phyloP scores from a whole-genome alignment of 768 basidiomycete species.

The Lyophyllum semitale region DNA sequence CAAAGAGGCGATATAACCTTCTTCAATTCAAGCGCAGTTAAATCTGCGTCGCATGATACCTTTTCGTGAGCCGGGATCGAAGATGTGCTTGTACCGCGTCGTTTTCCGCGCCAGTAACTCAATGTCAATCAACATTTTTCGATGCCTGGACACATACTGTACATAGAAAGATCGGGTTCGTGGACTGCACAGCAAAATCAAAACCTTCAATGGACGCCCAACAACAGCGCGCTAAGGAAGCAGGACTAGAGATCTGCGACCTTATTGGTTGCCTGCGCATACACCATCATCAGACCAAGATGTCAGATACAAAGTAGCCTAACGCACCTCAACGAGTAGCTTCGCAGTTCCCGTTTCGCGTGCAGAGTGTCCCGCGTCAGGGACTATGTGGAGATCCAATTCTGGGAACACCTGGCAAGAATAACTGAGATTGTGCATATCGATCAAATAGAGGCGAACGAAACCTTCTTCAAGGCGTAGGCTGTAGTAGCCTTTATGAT shows the following conservation, averaged over 20 bases:
- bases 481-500: slow-evolving; percentile 69
- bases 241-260: slow-evolving; percentile 32
- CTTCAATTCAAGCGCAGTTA: not conserved
- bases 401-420: slow-evolving; percentile 68
- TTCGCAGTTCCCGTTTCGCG: slow-evolving; percentile 72
- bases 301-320: not conserved
- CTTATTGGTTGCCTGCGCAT: slow-evolving; percentile 40
- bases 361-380: slow-evolving; percentile 87
- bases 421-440: not conserved
- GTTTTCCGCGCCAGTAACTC: no score
- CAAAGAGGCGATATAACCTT: not conserved
- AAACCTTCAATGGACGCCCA: no score
- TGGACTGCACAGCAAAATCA: no score
- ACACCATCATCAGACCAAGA: not conserved
- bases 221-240: not conserved
- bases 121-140: no score
- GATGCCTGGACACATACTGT: no score
- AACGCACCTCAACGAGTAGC: slow-evolving; percentile 66
- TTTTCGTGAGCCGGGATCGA: not conserved
- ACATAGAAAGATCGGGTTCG: no score
- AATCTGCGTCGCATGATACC: not conserved
- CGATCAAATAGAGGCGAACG: not conserved
- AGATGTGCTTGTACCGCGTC: no score
- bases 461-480: slow-evolving; percentile 72
- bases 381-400: slow-evolving; percentile 70